Percentiles rank a stretch among this genome's conserved stretches.
Evolutionary conservation across 2,329 filamentous ascomycete genomes (phyloP).

Genomic region (Penicillium sp.): DNA sequence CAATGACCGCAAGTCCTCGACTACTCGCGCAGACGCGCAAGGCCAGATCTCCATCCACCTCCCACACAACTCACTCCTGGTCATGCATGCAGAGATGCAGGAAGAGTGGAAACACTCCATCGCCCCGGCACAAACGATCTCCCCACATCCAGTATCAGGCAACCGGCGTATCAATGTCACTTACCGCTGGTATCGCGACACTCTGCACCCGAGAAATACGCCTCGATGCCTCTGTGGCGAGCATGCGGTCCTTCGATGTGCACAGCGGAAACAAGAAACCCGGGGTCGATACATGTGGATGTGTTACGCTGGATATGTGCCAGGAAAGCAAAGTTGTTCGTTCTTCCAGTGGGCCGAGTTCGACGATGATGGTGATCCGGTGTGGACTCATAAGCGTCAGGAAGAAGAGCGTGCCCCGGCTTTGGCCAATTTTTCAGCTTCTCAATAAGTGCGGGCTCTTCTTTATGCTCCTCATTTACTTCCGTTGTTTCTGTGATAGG

Average conservation of each 20-base stretch:
- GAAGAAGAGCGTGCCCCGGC: conserved; percentile 25
- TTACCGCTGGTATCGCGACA: conserved; percentile 80
- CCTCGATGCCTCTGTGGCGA: conserved; percentile 76
- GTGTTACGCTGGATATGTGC: conserved; percentile 68
- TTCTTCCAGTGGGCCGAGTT: conserved; percentile 89
- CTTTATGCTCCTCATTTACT: background rate
- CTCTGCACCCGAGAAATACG: conserved; percentile 74
- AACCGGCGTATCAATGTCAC: conserved; percentile 90
- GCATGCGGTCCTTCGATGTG: conserved; percentile 70
- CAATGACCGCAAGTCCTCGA: conserved; percentile 25
- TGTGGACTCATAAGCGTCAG: conserved; percentile 50
- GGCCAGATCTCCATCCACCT: conserved; percentile 92
- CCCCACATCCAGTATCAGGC: conserved; percentile 79
- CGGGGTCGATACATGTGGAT: conserved; percentile 89
- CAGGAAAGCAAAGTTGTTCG: conserved; percentile 59
- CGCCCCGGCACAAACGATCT: conserved; percentile 70
- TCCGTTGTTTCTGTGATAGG: background rate
- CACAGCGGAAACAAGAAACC: conserved; percentile 75
- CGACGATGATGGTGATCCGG: conserved; percentile 79
- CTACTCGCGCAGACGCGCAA: conserved; percentile 59
- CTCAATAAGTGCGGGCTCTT: conserved; percentile 8
- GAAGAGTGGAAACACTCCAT: conserved; percentile 96
- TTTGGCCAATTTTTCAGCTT: conserved; percentile 30
- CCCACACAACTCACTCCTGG: conserved; percentile 86
- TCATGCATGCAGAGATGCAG: conserved; percentile 99